phyloP scores from a whole-genome alignment of 1,284 basidiomycete species.

The Trametes polyzona region DNA sequence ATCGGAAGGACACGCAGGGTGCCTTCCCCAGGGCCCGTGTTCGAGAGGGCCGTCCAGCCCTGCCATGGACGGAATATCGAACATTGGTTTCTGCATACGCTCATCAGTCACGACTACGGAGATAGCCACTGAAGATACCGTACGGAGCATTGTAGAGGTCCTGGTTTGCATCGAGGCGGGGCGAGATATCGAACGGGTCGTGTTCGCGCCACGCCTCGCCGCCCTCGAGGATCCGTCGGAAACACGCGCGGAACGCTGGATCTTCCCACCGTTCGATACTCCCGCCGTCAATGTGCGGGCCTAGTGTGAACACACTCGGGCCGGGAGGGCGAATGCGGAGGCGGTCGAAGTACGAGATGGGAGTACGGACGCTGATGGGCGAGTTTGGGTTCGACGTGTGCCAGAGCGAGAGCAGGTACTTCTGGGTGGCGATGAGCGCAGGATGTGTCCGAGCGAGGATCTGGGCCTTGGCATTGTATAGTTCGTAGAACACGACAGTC shows the following conservation, averaged over 20 bases:
- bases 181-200: conserved; percentile 60
- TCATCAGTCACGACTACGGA: background rate
- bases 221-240: conserved; percentile 54
- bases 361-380: conserved; percentile 55
- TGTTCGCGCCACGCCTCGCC: conserved; percentile 52
- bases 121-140: conserved; percentile 15
- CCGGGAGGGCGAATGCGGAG: conserved; percentile 77
- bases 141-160: conserved; percentile 60
- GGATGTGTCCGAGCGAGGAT: conserved; percentile 59
- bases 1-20: conserved; percentile 64
- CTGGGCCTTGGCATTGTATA: conserved; percentile 71
- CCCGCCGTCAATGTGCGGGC: conserved; percentile 80
- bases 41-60: conserved; percentile 72
- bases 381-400: conserved; percentile 45
- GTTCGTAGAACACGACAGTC: conserved; percentile 73
- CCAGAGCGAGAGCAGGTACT: conserved; percentile 65
- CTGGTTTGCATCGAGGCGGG: conserved; percentile 55
- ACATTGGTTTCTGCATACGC: conserved; percentile 57
- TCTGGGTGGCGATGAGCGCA: conserved; percentile 53
- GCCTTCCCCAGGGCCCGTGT: conserved; percentile 67
- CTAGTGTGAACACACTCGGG: conserved; percentile 62
- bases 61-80: conserved; percentile 81
- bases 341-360: conserved; percentile 78
- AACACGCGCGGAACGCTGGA: conserved; percentile 59
- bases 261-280: conserved; percentile 84